phyloP scores from a whole-genome alignment of 106 monocot genomes.

The Dendrobium chrysotoxum region DNA sequence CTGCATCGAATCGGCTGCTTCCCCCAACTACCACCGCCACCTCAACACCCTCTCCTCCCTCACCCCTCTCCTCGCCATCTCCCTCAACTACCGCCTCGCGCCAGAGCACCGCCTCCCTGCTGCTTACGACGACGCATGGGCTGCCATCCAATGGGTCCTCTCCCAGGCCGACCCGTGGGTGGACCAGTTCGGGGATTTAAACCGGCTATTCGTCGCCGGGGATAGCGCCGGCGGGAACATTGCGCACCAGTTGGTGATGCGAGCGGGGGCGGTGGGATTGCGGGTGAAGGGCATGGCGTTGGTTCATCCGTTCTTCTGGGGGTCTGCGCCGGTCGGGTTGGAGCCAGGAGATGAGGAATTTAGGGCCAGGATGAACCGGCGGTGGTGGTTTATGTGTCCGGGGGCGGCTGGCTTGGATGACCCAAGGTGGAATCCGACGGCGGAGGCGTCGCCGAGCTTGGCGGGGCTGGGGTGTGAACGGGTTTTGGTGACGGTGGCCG shows the following conservation, averaged over 20 bases:
- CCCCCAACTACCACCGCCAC: constrained; percentile 32
- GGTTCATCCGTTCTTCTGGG: constrained; percentile 22
- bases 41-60: constrained; percentile 29
- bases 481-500: constrained; percentile 13
- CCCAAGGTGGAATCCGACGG: constrained; percentile 26
- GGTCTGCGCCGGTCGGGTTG: constrained; percentile 21
- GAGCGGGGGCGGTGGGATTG: constrained; percentile 8
- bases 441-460: constrained; percentile 5
- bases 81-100: constrained; percentile 29
- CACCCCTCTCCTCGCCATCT: constrained; percentile 27
- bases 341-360: constrained; percentile 20
- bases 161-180: constrained; percentile 36
- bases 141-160: neutral
- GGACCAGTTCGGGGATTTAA: constrained; percentile 29
- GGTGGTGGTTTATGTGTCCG: constrained; percentile 29
- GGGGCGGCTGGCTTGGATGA: constrained; percentile 22
- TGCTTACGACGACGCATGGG: constrained; percentile 29
- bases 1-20: constrained; percentile 34
- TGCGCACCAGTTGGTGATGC: constrained; percentile 27
- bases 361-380: constrained; percentile 17
- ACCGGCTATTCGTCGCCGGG: constrained; percentile 43
- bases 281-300: constrained; percentile 9
- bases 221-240: constrained; percentile 54
- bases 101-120: constrained; percentile 32
- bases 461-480: constrained; percentile 14